Conservation (phyloP, 495 filamentous ascomycete genomes). For the Tricharina praecox region DNA sequence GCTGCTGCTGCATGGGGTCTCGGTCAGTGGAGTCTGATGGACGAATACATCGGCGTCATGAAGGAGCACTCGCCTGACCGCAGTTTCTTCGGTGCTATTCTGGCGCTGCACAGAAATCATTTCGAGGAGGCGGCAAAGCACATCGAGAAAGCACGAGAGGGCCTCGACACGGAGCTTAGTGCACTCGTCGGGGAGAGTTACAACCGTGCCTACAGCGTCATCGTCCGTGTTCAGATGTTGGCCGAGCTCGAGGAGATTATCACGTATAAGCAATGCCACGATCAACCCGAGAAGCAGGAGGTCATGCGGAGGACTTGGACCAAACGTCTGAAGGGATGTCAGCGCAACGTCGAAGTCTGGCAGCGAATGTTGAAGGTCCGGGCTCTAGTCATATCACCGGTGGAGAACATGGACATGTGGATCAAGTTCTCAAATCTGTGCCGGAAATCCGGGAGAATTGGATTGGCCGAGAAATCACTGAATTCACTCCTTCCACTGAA, state of each 20-base stretch:
- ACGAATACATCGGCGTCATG: constrained; percentile 87
- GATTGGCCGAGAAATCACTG: constrained; percentile 90
- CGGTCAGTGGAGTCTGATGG: constrained; percentile 94
- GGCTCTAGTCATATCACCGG: constrained; percentile 72
- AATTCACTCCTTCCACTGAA: constrained; percentile 55
- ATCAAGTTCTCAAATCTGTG: constrained; percentile 98
- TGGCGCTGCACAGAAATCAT: constrained; percentile 84
- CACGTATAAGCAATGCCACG: constrained; percentile 74
- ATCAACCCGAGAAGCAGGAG: constrained; percentile 64
- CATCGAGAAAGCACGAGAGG: constrained; percentile 81
- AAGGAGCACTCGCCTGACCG: constrained; percentile 80
- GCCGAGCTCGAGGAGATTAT: constrained; percentile 97
- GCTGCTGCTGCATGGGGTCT: constrained; percentile 96
- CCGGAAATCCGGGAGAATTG: constrained; percentile 83
- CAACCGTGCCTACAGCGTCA: constrained; percentile 84
- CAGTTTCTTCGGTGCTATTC: constrained; percentile 91
- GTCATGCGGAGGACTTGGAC: constrained; percentile 91
- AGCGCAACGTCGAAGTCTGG: constrained; percentile 96
- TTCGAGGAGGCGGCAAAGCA: constrained; percentile 72
- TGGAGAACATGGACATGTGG: constrained; percentile 94
- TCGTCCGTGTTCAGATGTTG: constrained; percentile 96
- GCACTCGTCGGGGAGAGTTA: constrained; percentile 92
- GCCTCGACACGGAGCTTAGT: constrained; percentile 83
- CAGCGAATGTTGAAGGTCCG: constrained; percentile 92
- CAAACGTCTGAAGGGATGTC: constrained; percentile 80